These are phyloP conservation scores for Curvularia sp. DNA, from an alignment of 2,329 filamentous ascomycete genomes.

Conservation along the genomic window DNA sequence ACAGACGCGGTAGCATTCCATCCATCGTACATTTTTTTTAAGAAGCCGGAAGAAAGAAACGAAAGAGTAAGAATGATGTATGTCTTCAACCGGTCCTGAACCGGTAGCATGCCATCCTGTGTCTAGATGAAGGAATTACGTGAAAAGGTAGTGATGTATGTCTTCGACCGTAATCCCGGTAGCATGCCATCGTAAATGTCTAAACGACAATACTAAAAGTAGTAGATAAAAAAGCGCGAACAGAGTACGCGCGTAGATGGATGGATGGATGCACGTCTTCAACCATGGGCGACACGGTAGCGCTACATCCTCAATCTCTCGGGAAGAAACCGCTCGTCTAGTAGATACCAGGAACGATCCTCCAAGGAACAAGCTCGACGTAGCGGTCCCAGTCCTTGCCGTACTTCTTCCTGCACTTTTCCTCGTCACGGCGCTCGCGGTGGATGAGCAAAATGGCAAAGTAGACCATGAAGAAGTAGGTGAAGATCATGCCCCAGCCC, in stretches of 20 bases:
- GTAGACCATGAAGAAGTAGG: conserved; percentile 94
- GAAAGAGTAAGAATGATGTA: neutral
- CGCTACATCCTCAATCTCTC: conserved; percentile 26
- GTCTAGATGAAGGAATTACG: neutral
- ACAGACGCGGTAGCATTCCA: conserved; percentile 36
- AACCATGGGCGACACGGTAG: conserved; percentile 27
- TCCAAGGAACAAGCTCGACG: conserved; percentile 78
- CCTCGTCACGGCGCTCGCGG: conserved; percentile 84
- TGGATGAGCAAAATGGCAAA: conserved; percentile 88
- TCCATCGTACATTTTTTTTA: conserved; percentile 5
- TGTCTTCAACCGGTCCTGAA: neutral
- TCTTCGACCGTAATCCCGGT: conserved; percentile 33
- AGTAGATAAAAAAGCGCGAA: neutral
- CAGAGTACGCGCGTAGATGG: neutral
- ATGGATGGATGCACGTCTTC: conserved; percentile 12
- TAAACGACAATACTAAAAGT: neutral
- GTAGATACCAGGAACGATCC: conserved; percentile 86
- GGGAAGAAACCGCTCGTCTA: conserved; percentile 47
- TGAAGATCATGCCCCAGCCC: conserved; percentile 86
- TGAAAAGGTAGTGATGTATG: conserved; percentile 22
- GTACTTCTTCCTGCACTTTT: conserved; percentile 91
- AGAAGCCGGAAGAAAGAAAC: neutral
- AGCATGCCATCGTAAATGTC: conserved; percentile 19
- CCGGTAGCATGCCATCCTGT: neutral
- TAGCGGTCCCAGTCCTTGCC: conserved; percentile 92